Evolutionary conservation across 352 stramenopile species (phyloP).

Genomic region (Phytophthora sojae): DNA sequence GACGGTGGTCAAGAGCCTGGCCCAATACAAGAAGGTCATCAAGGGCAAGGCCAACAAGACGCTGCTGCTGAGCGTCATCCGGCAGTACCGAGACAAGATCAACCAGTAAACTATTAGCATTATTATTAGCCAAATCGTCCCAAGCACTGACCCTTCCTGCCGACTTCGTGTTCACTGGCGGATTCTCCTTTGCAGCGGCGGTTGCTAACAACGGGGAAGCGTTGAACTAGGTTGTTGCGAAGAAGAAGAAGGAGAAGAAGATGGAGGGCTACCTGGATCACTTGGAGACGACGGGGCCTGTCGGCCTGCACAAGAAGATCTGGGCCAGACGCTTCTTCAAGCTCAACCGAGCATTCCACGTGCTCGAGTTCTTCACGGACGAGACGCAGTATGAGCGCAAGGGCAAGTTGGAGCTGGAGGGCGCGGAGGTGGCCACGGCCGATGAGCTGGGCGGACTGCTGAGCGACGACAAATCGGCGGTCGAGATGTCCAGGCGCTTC

Average conservation of each 20-base stretch:
- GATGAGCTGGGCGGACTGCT: slow-evolving; percentile 65
- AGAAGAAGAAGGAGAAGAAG: not conserved
- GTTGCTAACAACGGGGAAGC: too few species aligned
- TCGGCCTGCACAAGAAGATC: slow-evolving; percentile 44
- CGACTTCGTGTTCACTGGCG: too few species aligned
- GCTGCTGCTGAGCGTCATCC: slow-evolving; percentile 47
- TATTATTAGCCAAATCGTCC: too few species aligned
- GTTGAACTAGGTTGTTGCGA: not conserved
- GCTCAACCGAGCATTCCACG: slow-evolving; percentile 54
- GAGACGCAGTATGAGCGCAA: slow-evolving; percentile 49
- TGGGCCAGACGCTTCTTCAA: slow-evolving; percentile 63
- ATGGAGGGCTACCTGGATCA: slow-evolving; percentile 77
- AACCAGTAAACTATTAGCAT: slow-evolving; percentile 9
- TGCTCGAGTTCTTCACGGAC: slow-evolving; percentile 72
- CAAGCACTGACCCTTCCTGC: too few species aligned
- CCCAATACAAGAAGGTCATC: slow-evolving; percentile 37
- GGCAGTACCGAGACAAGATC: slow-evolving; percentile 46
- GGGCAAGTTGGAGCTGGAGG: slow-evolving; percentile 48
- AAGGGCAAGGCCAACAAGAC: slow-evolving; percentile 58
- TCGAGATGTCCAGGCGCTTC: slow-evolving; percentile 72
- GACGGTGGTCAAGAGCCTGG: slow-evolving; percentile 40
- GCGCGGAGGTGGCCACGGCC: slow-evolving; percentile 53
- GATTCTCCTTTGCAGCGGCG: not conserved
- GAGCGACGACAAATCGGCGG: slow-evolving; percentile 33
- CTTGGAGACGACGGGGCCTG: slow-evolving; percentile 39